These are phyloP conservation scores for Podila verticillata DNA, from an alignment of 192 early-diverging fungal genomes.

Conservation along the genomic window DNA sequence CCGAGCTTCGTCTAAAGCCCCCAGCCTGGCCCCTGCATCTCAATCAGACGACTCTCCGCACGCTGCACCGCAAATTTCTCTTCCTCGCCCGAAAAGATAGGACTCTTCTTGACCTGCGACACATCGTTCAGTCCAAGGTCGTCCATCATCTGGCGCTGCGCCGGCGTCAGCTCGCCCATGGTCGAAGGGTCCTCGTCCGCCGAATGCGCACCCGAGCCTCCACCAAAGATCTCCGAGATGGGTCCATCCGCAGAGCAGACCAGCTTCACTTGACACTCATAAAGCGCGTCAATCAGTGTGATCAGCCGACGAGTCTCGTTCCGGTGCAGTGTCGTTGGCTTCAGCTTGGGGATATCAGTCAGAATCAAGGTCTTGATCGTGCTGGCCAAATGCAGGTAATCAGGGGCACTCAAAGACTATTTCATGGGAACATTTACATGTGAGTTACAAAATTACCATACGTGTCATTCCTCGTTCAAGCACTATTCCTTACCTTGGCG, in stretches of 20 bases:
- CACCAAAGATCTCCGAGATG: conserved; percentile 77
- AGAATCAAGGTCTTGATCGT: conserved; percentile 81
- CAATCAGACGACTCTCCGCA: conserved; percentile 88
- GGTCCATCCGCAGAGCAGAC: conserved; percentile 76
- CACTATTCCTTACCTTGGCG: conserved; percentile 45
- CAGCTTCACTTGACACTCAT: conserved; percentile 82
- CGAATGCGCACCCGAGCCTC: conserved; percentile 54
- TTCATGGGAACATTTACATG: background rate
- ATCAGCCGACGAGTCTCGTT: conserved; percentile 94
- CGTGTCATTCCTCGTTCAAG: background rate
- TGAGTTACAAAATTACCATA: background rate
- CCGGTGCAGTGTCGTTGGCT: conserved; percentile 66
- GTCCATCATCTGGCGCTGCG: conserved; percentile 71
- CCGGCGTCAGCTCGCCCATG: conserved; percentile 40
- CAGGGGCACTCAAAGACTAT: conserved; percentile 80
- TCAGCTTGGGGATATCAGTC: conserved; percentile 73
- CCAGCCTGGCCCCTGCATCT: conserved; percentile 92
- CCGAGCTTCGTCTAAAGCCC: conserved; percentile 21
- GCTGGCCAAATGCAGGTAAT: conserved; percentile 88
- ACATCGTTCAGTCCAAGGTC: conserved; percentile 57
- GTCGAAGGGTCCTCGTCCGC: conserved; percentile 56
- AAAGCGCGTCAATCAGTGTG: conserved; percentile 92
- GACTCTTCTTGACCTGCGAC: conserved; percentile 57
- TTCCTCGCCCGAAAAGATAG: conserved; percentile 87
- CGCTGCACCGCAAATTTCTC: conserved; percentile 97